These are phyloP conservation scores for Alternaria hordeiaustralica DNA, from an alignment of 2,329 filamentous ascomycete genomes.

Conservation along the genomic window DNA sequence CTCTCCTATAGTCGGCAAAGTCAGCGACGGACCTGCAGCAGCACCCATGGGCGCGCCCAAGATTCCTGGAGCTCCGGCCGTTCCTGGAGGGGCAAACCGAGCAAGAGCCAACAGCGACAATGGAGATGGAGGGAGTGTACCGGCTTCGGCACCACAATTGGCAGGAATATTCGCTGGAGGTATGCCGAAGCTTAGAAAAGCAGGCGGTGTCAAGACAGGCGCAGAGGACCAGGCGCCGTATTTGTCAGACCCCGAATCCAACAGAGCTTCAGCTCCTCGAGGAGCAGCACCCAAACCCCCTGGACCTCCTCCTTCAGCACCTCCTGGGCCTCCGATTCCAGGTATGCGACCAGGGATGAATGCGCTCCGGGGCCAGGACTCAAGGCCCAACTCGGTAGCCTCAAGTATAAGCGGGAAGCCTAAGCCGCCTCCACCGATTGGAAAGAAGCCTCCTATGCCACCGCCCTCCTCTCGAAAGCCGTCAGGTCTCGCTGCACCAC, in stretches of 20 bases:
- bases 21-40: constrained; percentile 63
- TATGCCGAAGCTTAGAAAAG: constrained; percentile 93
- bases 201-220: constrained; percentile 67
- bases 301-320: constrained; percentile 53
- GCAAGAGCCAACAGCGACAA: constrained; percentile 85
- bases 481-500: constrained; percentile 55
- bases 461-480: constrained; percentile 65
- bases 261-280: constrained; percentile 56
- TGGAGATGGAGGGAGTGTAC: constrained; percentile 45
- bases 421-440: constrained; percentile 76
- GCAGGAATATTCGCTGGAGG: constrained; percentile 89
- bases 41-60: constrained; percentile 77
- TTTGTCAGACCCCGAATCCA: constrained; percentile 77
- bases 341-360: constrained; percentile 66
- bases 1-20: constrained; percentile 71
- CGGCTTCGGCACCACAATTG: constrained; percentile 70
- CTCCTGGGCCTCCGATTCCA: constrained; percentile 58
- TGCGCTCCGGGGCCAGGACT: constrained; percentile 60
- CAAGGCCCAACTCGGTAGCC: constrained; percentile 65
- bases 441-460: constrained; percentile 72
- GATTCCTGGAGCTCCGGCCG: constrained; percentile 79
- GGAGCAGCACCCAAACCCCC: constrained; percentile 59
- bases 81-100: constrained; percentile 60
- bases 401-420: constrained; percentile 66
- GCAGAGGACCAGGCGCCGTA: constrained; percentile 75